phyloP scores from a whole-genome alignment of 352 stramenopile species.

The Phytopythium delawarense region DNA sequence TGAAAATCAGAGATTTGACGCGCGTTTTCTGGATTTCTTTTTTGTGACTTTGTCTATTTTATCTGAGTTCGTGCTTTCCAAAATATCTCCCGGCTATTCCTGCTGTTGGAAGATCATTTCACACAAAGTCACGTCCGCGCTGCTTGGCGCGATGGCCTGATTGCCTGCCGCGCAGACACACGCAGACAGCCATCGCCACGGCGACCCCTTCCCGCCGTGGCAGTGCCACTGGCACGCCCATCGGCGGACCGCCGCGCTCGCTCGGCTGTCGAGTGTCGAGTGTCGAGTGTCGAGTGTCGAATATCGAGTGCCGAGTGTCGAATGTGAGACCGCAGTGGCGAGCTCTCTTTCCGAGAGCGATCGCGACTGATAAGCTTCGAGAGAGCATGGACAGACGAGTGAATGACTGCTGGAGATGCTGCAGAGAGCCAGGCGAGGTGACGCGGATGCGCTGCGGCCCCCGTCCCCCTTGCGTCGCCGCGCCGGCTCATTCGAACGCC shows the following conservation, averaged over 20 bases:
- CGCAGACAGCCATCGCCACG: not conserved
- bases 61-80: too few relatives aligned
- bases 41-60: too few relatives aligned
- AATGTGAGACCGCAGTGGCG: too few relatives aligned
- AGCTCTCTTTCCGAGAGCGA: not conserved
- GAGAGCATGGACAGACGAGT: too few relatives aligned
- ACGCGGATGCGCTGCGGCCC: not conserved
- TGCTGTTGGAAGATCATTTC: too few relatives aligned
- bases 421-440: not conserved
- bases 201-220: not conserved
- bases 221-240: not conserved
- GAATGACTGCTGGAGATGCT: not conserved
- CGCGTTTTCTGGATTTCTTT: too few relatives aligned
- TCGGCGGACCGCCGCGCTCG: not conserved
- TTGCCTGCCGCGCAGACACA: not conserved
- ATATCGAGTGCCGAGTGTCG: not conserved
- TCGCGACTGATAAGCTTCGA: not conserved
- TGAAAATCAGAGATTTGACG: too few relatives aligned
- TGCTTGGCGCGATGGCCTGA: not conserved
- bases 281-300: too few relatives aligned
- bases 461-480: not conserved
- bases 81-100: too few relatives aligned
- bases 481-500: not conserved
- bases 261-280: not conserved
- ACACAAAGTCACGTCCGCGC: too few relatives aligned